A percentile compares a stretch with the other conserved stretches of the same genome.
Conservation (phyloP, 2,329 filamentous ascomycete genomes). For the Nemania bipapillata region DNA sequence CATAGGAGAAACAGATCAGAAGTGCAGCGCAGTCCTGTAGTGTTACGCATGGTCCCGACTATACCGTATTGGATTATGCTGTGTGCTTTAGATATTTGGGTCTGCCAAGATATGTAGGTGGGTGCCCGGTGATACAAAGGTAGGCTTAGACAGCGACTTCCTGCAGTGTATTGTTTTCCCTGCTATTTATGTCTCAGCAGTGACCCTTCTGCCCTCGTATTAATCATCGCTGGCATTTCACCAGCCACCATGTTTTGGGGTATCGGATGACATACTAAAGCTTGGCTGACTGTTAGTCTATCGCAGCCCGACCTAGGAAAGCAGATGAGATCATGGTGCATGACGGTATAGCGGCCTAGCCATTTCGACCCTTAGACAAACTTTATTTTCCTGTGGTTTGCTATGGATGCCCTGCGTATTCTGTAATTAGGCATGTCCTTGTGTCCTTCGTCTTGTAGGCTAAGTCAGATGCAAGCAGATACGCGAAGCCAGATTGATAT, state of each 20-base stretch:
- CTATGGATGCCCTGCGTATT: neutral
- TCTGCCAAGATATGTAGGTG: slow-evolving; percentile 17
- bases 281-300: neutral
- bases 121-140: slow-evolving; percentile 22
- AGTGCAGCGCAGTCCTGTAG: too few species aligned
- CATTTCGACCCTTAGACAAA: slow-evolving; percentile 1
- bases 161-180: neutral
- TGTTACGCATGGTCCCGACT: neutral
- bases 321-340: slow-evolving; percentile 23
- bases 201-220: slow-evolving; percentile 13
- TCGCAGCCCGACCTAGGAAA: slow-evolving; percentile 3
- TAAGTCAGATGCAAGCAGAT: neutral
- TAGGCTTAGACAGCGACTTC: neutral
- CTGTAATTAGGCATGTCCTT: neutral
- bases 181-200: neutral
- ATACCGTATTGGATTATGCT: neutral
- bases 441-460: neutral
- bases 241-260: neutral
- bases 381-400: neutral
- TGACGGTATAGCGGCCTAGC: neutral
- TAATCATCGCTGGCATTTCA: neutral
- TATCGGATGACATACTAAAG: slow-evolving; percentile 1
- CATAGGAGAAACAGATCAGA: too few species aligned
- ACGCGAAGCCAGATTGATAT: slow-evolving; percentile 1
- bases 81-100: neutral